Percentiles rank a stretch among this genome's conserved stretches.
Conservation (phyloP, 2,329 filamentous ascomycete species). For the Aspergillus candidus region DNA sequence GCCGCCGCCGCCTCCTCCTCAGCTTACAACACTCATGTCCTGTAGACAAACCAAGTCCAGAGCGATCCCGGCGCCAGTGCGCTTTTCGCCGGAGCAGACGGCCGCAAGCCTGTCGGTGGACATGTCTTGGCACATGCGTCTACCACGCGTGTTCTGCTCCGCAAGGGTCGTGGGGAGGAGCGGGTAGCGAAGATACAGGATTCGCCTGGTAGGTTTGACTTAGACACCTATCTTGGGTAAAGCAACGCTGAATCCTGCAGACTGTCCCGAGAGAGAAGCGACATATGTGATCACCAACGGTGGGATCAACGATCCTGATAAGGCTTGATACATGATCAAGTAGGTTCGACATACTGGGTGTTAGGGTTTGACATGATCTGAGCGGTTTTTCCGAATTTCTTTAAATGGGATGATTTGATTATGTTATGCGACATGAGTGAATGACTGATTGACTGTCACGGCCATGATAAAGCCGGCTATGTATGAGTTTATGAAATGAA, state of each 20-base stretch:
- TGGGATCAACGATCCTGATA: conserved; percentile 62
- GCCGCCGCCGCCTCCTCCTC: neutral
- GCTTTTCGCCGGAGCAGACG: conserved; percentile 61
- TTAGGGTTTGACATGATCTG: neutral
- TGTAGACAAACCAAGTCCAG: conserved; percentile 64
- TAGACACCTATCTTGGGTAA: neutral
- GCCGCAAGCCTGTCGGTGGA: conserved; percentile 60
- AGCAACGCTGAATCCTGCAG: conserved; percentile 30
- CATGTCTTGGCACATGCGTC: conserved; percentile 66
- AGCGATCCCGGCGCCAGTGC: conserved; percentile 64
- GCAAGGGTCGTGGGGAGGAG: conserved; percentile 64
- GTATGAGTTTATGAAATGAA: too few relatives aligned
- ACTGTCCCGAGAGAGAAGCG: conserved; percentile 63
- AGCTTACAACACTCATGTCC: neutral
- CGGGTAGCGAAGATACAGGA: conserved; percentile 64
- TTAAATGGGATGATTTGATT: neutral
- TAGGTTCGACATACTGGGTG: conserved; percentile 7
- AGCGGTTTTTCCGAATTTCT: neutral
- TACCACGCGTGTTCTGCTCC: conserved; percentile 58
- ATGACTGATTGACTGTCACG: too few relatives aligned
- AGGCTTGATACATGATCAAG: conserved; percentile 36
- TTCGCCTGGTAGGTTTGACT: conserved; percentile 56
- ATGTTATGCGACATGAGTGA: too few relatives aligned
- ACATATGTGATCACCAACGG: conserved; percentile 66
- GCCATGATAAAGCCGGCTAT: too few relatives aligned